A percentile compares a stretch with the other conserved stretches of the same genome.
phyloP scores from a whole-genome alignment of 306 rosid genomes.

The Cicer pinnatifidum region DNA sequence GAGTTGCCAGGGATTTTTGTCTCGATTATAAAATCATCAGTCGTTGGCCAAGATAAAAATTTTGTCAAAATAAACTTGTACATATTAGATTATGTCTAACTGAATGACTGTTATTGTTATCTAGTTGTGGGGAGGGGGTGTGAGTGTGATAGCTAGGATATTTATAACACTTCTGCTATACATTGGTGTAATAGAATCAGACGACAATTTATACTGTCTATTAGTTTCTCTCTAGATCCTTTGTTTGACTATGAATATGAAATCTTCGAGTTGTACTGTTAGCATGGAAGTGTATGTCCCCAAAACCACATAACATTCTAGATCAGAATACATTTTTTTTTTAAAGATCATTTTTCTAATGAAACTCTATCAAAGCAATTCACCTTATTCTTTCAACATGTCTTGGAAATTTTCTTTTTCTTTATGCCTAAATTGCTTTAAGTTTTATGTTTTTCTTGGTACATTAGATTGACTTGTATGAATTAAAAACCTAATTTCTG shows the following conservation, averaged over 20 bases:
- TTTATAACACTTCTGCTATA: background rate
- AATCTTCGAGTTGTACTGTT: conserved; percentile 4
- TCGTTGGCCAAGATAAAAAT: background rate
- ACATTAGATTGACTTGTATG: conserved; percentile 22
- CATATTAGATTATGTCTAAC: no score
- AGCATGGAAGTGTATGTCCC: background rate
- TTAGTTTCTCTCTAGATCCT: background rate
- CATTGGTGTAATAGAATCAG: background rate
- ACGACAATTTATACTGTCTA: background rate
- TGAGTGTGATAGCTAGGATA: no score
- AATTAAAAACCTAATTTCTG: conserved; percentile 12
- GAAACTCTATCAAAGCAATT: conserved; percentile 8
- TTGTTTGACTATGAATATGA: conserved; percentile 13
- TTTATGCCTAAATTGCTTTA: conserved; percentile 13
- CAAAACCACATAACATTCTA: background rate
- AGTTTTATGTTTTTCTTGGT: conserved; percentile 15
- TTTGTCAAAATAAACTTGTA: background rate
- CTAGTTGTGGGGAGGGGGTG: no score
- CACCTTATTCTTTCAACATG: background rate
- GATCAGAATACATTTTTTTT: background rate
- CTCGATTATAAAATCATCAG: background rate
- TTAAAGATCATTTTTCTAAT: background rate
- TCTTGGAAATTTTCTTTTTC: background rate
- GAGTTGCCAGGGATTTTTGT: background rate
- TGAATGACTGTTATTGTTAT: no score